A percentile compares a stretch with the other conserved stretches of the same genome.
phyloP scores from a whole-genome alignment of 139 green algal genomes.

The Coelastrella sp. region DNA sequence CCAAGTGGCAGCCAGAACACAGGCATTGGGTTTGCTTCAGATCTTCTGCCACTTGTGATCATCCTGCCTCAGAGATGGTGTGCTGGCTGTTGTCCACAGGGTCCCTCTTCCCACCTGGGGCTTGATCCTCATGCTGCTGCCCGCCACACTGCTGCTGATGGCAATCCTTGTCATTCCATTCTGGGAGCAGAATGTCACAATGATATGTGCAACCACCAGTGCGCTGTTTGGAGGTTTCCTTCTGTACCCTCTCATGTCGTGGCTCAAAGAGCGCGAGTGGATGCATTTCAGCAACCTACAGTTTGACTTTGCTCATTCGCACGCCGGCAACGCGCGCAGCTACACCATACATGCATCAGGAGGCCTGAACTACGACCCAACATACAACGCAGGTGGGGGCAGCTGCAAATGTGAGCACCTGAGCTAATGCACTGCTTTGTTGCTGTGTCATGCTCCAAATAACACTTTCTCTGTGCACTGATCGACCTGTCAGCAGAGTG shows the following conservation, averaged over 20 bases:
- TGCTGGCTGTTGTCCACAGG: constrained; percentile 34
- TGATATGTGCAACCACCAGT: constrained; percentile 61
- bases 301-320: constrained; percentile 40
- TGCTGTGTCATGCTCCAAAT: neutral
- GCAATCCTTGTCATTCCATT: constrained; percentile 73
- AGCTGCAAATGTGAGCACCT: neutral
- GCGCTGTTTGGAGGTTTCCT: constrained; percentile 65
- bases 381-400: neutral
- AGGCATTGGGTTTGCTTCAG: constrained; percentile 27
- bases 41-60: constrained; percentile 87
- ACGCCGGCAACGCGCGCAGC: neutral
- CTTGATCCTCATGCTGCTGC: constrained; percentile 81
- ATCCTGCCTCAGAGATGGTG: constrained; percentile 88
- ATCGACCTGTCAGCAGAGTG: no score
- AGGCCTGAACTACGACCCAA: constrained; percentile 22
- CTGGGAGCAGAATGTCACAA: constrained; percentile 48
- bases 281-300: constrained; percentile 27
- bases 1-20: no score
- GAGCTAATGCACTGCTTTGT: no score
- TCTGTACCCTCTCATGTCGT: constrained; percentile 75
- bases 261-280: constrained; percentile 22
- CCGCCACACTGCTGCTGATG: constrained; percentile 80
- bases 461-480: no score
- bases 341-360: constrained; percentile 41
- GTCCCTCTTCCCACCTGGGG: constrained; percentile 86